A percentile compares a stretch with the other conserved stretches of the same genome.
phyloP scores from a whole-genome alignment of 2,329 filamentous ascomycete genomes.

The Pseudogymnoascus destructans region DNA sequence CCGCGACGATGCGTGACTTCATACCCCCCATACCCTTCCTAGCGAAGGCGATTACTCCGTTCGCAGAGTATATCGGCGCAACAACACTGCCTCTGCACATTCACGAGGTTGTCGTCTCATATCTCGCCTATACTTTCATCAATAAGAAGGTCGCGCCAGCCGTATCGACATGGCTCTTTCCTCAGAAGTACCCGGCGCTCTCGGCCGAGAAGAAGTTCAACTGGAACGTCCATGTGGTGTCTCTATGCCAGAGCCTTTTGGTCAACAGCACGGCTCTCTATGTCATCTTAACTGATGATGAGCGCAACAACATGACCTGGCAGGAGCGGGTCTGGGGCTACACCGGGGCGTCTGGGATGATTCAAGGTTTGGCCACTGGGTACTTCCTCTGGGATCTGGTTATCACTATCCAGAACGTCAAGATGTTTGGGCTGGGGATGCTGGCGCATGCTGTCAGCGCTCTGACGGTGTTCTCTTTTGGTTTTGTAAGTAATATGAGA shows the following conservation, averaged over 20 bases:
- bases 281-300: slow-evolving; percentile 55
- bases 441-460: slow-evolving; percentile 66
- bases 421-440: slow-evolving; percentile 47
- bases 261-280: slow-evolving; percentile 64
- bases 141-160: slow-evolving; percentile 53
- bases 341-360: slow-evolving; percentile 55
- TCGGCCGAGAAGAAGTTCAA: slow-evolving; percentile 53
- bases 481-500: slow-evolving; percentile 50
- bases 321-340: slow-evolving; percentile 66
- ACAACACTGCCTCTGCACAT: slow-evolving; percentile 60
- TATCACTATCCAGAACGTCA: slow-evolving; percentile 53
- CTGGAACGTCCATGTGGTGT: slow-evolving; percentile 80
- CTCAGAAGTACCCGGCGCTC: slow-evolving; percentile 48
- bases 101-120: slow-evolving; percentile 59
- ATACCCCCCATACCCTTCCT: slow-evolving; percentile 44
- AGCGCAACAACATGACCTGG: slow-evolving; percentile 52
- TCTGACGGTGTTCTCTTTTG: slow-evolving; percentile 60
- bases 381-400: slow-evolving; percentile 78
- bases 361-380: slow-evolving; percentile 63
- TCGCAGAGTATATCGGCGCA: slow-evolving; percentile 48
- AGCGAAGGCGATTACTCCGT: slow-evolving; percentile 43
- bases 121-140: slow-evolving; percentile 55
- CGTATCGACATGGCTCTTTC: slow-evolving; percentile 49
- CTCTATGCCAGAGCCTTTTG: slow-evolving; percentile 61
- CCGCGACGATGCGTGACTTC: slow-evolving; percentile 50